Evolutionary conservation across 192 early-diverging fungal species (phyloP).

Genomic region (Funneliformis geosporum): DNA sequence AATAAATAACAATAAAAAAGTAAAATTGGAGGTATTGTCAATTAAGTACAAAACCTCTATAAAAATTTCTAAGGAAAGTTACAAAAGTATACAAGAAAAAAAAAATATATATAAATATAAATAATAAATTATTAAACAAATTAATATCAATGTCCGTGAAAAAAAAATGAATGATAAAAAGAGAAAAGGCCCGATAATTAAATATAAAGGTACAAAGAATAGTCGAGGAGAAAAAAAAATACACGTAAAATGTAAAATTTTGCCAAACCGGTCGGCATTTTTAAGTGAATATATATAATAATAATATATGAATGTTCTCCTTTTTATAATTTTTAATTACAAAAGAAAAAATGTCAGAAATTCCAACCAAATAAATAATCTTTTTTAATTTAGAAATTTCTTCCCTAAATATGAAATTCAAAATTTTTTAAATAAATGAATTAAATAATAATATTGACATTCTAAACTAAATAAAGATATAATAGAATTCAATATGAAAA

Average conservation of each 20-base stretch:
- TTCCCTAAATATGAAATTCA: neutral
- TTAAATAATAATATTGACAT: neutral
- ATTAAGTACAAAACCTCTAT: neutral
- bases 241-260: neutral
- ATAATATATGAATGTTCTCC: neutral
- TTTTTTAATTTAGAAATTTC: neutral
- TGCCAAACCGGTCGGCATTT: conserved; percentile 25
- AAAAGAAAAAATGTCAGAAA: neutral
- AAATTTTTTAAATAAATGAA: neutral
- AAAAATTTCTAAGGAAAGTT: neutral
- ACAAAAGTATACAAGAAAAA: neutral
- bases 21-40: neutral
- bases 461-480: neutral
- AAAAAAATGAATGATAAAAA: neutral
- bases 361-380: neutral
- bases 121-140: too few relatives aligned
- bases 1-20: neutral
- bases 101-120: neutral
- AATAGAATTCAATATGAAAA: neutral
- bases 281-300: neutral
- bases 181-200: neutral
- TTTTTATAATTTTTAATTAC: neutral
- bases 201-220: neutral
- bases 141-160: too few relatives aligned
- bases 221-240: neutral